phyloP scores from a whole-genome alignment of 495 filamentous ascomycete genomes.

The Xylaria scruposa region DNA sequence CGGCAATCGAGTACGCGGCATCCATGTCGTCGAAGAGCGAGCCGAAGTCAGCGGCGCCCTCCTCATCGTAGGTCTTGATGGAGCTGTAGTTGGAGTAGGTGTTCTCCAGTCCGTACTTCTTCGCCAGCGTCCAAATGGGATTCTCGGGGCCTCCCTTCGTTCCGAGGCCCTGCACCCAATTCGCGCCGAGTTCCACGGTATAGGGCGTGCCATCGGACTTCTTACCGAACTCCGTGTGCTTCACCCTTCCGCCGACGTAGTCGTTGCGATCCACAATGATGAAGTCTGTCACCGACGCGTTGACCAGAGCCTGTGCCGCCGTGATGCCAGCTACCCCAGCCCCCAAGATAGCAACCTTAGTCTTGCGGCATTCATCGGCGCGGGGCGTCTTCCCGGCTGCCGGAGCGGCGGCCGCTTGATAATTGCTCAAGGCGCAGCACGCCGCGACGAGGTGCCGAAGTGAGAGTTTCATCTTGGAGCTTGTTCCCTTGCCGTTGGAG shows the following conservation, averaged over 20 bases:
- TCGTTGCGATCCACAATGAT: constrained; percentile 71
- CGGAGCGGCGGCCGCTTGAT: constrained; percentile 21
- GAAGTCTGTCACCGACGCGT: constrained; percentile 71
- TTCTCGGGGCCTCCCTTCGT: constrained; percentile 65
- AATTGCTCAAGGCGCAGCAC: constrained; percentile 30
- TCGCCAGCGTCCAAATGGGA: constrained; percentile 71
- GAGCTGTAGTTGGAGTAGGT: constrained; percentile 67
- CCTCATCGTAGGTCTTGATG: constrained; percentile 65
- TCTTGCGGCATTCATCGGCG: constrained; percentile 40
- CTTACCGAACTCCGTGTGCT: constrained; percentile 64
- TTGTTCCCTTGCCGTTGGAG: background rate
- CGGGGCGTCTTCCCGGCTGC: constrained; percentile 17
- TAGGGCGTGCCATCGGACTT: constrained; percentile 60
- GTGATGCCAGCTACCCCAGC: constrained; percentile 73
- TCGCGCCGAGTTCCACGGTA: constrained; percentile 70
- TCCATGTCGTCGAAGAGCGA: constrained; percentile 60
- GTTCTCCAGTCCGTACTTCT: constrained; percentile 69
- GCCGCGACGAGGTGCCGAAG: constrained; percentile 17
- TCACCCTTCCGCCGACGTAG: constrained; percentile 67
- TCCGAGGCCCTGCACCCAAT: constrained; percentile 77
- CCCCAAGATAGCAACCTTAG: constrained; percentile 57
- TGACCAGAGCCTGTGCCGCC: constrained; percentile 71
- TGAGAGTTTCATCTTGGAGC: constrained; percentile 29
- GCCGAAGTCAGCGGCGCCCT: constrained; percentile 59
- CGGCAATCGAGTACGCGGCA: constrained; percentile 54